Conservation (phyloP, 495 filamentous ascomycete genomes). For the Neurospora hispaniola region DNA sequence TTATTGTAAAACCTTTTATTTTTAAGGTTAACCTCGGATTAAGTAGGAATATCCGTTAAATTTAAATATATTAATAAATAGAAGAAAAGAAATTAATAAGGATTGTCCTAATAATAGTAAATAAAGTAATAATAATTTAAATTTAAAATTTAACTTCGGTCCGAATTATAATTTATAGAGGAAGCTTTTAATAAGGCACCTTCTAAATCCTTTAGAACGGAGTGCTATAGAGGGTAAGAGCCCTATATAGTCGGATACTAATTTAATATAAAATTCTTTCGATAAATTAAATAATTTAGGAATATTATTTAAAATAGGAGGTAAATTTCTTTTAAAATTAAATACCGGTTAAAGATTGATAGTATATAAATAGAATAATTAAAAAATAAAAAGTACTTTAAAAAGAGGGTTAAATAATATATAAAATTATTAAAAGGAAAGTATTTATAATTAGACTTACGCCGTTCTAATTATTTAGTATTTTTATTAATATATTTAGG, state of each 20-base stretch:
- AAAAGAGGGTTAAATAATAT: conserved; percentile 64
- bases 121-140: too few species aligned
- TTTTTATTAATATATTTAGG: too few species aligned
- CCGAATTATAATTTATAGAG: too few species aligned
- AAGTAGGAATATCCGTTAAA: not conserved
- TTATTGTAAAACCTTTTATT: too few species aligned
- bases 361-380: conserved; percentile 66
- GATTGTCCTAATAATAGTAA: not conserved
- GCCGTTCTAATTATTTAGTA: too few species aligned
- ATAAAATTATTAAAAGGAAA: conserved; percentile 72
- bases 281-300: not conserved
- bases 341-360: conserved; percentile 62
- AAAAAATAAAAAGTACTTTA: conserved; percentile 67
- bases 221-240: conserved; percentile 52
- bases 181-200: too few species aligned
- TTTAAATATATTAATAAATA: not conserved
- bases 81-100: not conserved
- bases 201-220: conserved; percentile 24
- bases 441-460: conserved; percentile 55
- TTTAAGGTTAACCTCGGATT: not conserved
- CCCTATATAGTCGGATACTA: conserved; percentile 42
- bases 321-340: conserved; percentile 42
- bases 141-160: too few species aligned
- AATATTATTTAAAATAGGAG: not conserved
- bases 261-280: not conserved